These are phyloP conservation scores for Aspergillus candidus DNA, from an alignment of 2,329 filamentous ascomycete species.

Conservation along the genomic window DNA sequence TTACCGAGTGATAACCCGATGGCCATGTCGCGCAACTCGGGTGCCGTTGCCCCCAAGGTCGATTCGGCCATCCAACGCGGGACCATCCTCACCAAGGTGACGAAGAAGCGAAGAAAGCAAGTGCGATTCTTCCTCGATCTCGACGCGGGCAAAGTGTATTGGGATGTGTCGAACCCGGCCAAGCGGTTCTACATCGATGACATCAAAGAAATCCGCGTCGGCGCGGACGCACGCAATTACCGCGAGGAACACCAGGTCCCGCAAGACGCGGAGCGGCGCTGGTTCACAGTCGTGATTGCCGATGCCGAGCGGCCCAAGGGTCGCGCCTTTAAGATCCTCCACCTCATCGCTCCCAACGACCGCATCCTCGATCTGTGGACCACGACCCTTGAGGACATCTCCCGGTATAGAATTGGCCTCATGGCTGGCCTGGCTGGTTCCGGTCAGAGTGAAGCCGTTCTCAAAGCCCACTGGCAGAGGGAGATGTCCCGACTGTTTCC, in stretches of 20 bases:
- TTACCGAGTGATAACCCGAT: slow-evolving; percentile 33
- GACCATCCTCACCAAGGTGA: slow-evolving; percentile 72
- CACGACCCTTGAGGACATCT: slow-evolving; percentile 73
- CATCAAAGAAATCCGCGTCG: slow-evolving; percentile 81
- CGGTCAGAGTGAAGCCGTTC: slow-evolving; percentile 69
- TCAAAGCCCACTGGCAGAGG: slow-evolving; percentile 76
- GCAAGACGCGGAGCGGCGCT: slow-evolving; percentile 61
- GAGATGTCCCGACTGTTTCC: slow-evolving; percentile 69
- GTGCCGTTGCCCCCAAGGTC: slow-evolving; percentile 59
- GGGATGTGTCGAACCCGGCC: slow-evolving; percentile 70
- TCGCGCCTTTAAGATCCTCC: slow-evolving; percentile 66
- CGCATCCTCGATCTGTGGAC: slow-evolving; percentile 74
- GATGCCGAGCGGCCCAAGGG: slow-evolving; percentile 72
- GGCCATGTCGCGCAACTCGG: slow-evolving; percentile 29
- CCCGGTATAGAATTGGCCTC: slow-evolving; percentile 77
- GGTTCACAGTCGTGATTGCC: slow-evolving; percentile 87
- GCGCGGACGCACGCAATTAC: slow-evolving; percentile 80
- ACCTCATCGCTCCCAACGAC: slow-evolving; percentile 72
- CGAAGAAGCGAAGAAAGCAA: slow-evolving; percentile 68
- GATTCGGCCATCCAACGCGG: slow-evolving; percentile 72
- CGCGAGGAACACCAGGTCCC: slow-evolving; percentile 73
- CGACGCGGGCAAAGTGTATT: slow-evolving; percentile 78
- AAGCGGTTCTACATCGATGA: slow-evolving; percentile 94
- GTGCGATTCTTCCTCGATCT: slow-evolving; percentile 76
- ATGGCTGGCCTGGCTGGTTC: slow-evolving; percentile 81